Conservation (phyloP, 2,329 filamentous ascomycete genomes). For the Colletotrichum spinosum region DNA sequence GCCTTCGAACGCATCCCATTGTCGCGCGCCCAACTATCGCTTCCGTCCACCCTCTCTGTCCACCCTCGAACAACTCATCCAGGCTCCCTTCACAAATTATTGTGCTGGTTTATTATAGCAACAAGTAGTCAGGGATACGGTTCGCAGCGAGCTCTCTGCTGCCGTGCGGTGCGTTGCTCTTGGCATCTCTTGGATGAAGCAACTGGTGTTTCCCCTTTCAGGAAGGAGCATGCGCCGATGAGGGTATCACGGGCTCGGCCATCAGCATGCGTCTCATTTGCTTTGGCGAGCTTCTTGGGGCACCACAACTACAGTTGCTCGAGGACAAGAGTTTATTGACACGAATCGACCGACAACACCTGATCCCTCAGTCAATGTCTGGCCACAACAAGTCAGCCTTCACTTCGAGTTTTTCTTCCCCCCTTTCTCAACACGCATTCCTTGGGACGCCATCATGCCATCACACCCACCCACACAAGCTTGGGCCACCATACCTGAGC, state of each 20-base stretch:
- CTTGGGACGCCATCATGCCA: conserved; percentile 29
- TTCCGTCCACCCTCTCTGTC: conserved; percentile 12
- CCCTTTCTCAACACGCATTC: neutral
- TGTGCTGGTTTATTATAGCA: conserved; percentile 3
- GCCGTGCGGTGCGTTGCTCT: neutral
- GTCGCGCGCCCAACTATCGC: neutral
- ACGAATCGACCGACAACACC: conserved; percentile 35
- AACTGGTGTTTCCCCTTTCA: conserved; percentile 12
- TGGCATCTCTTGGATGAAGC: conserved; percentile 13
- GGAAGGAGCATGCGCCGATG: conserved; percentile 14
- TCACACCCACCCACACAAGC: conserved; percentile 21
- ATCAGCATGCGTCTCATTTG: conserved; percentile 13
- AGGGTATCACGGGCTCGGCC: conserved; percentile 33
- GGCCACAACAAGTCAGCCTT: conserved; percentile 27
- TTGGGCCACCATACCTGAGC: conserved; percentile 1
- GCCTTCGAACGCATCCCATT: conserved; percentile 6
- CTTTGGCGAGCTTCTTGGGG: conserved; percentile 10
- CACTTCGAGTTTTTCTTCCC: conserved; percentile 1
- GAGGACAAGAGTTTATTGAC: conserved; percentile 1
- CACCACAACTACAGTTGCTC: neutral
- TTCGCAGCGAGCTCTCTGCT: neutral
- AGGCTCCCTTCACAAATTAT: conserved; percentile 7
- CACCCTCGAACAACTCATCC: conserved; percentile 2
- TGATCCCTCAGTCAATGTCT: conserved; percentile 30
- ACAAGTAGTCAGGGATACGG: neutral